A percentile compares a stretch with the other conserved stretches of the same genome.
Evolutionary conservation across 345 rosid genomes (phyloP).

Genomic region (Conringia planisiliqua): DNA sequence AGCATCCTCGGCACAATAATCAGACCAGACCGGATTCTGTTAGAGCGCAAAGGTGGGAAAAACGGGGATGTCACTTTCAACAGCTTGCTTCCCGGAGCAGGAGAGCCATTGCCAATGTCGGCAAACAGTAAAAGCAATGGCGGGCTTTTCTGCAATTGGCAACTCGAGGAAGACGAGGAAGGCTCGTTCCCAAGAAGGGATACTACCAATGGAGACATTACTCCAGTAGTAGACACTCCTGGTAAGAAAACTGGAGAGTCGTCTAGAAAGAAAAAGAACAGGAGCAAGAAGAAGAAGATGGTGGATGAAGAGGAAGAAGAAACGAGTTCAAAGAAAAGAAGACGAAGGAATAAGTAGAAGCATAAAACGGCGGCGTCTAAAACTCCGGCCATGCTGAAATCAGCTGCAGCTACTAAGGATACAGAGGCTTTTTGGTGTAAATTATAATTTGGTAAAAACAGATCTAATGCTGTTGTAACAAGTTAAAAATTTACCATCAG

Average conservation of each 20-base stretch:
- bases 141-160: constrained; percentile 75
- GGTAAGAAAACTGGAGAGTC: constrained; percentile 54
- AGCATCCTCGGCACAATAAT: constrained; percentile 93
- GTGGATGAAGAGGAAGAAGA: constrained; percentile 33
- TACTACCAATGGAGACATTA: constrained; percentile 27
- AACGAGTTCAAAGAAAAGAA: constrained; percentile 36
- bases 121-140: constrained; percentile 30
- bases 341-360: constrained; percentile 12
- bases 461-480: constrained; percentile 28
- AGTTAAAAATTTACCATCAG: constrained; percentile 26
- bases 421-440: background rate
- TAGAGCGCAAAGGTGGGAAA: constrained; percentile 75
- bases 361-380: background rate
- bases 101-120: constrained; percentile 65
- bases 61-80: constrained; percentile 63
- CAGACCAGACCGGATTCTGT: constrained; percentile 68
- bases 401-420: background rate
- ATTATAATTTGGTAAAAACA: constrained; percentile 29
- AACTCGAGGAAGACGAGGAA: constrained; percentile 64
- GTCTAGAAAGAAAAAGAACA: constrained; percentile 45
- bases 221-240: constrained; percentile 38
- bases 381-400: background rate
- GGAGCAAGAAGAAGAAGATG: constrained; percentile 32
- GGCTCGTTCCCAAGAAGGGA: constrained; percentile 67
- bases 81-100: constrained; percentile 80